phyloP scores from a whole-genome alignment of 2,329 filamentous ascomycete genomes.

The Penicillium sp. region DNA sequence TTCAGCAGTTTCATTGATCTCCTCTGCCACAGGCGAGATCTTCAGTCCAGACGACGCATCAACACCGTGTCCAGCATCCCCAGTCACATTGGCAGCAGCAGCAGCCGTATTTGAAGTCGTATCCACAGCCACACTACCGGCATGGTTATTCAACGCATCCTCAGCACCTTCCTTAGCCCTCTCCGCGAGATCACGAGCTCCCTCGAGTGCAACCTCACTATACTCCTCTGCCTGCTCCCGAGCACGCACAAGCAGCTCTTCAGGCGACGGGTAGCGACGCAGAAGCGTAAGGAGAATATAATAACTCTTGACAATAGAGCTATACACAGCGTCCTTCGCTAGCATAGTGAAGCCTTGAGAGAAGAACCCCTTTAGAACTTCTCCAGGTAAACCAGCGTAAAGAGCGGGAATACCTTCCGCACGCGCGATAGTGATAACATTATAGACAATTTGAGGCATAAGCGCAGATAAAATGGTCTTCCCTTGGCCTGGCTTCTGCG shows the following conservation, averaged over 20 bases:
- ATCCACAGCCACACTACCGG: constrained; percentile 28
- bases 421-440: constrained; percentile 58
- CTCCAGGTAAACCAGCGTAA: constrained; percentile 74
- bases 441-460: constrained; percentile 60
- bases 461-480: constrained; percentile 13
- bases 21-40: constrained; percentile 16
- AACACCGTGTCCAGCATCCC: constrained; percentile 11
- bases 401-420: constrained; percentile 68
- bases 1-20: constrained; percentile 45
- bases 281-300: constrained; percentile 60
- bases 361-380: constrained; percentile 81
- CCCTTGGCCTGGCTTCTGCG: constrained; percentile 2
- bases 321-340: constrained; percentile 76
- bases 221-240: constrained; percentile 43
- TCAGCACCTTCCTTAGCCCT: constrained; percentile 30
- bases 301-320: constrained; percentile 70
- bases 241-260: constrained; percentile 41
- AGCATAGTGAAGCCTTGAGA: constrained; percentile 85
- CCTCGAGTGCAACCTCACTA: constrained; percentile 41
- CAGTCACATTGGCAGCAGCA: constrained; percentile 10
- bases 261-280: constrained; percentile 45
- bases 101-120: constrained; percentile 30
- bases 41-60: constrained; percentile 24
- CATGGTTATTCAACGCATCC: constrained; percentile 21
- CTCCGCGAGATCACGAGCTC: constrained; percentile 37